A percentile compares a stretch with the other conserved stretches of the same genome.
phyloP scores from a whole-genome alignment of 2,329 filamentous ascomycete genomes.

The Scorias spongiosa region DNA sequence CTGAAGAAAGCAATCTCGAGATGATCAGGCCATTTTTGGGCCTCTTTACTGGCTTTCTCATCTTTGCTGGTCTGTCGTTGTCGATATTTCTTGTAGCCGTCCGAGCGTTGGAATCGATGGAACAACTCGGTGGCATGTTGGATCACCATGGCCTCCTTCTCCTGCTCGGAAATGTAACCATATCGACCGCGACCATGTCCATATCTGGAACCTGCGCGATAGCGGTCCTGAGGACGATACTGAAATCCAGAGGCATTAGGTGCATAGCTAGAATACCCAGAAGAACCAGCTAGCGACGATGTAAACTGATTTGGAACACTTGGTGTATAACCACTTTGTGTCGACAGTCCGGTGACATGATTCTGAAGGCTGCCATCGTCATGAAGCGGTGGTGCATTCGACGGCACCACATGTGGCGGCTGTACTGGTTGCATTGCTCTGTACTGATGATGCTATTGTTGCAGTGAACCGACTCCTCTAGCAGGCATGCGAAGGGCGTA shows the following conservation, averaged over 20 bases:
- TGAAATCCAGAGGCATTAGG: not conserved
- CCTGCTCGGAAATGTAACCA: not conserved
- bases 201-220: not conserved
- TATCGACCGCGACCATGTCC: not conserved
- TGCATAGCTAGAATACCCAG: not conserved
- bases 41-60: slow-evolving; percentile 14
- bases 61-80: slow-evolving; percentile 23
- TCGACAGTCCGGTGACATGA: slow-evolving; percentile 10
- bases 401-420: slow-evolving; percentile 26
- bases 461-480: not conserved
- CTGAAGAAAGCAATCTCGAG: slow-evolving; percentile 33
- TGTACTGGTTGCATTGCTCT: slow-evolving; percentile 6
- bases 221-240: not conserved
- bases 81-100: slow-evolving; percentile 32
- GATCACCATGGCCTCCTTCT: slow-evolving; percentile 6
- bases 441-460: not conserved
- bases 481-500: not conserved
- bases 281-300: not conserved
- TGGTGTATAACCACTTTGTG: not conserved
- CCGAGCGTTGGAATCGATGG: slow-evolving; percentile 18
- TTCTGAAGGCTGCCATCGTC: slow-evolving; percentile 15
- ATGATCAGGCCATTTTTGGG: slow-evolving; percentile 32
- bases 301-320: not conserved
- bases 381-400: slow-evolving; percentile 25
- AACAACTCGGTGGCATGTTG: slow-evolving; percentile 12